Evolutionary conservation across 768 basidiomycete genomes (phyloP), one percentile per base, ranked within the genome.

Genomic region (Podaxis rugospora): DNA sequence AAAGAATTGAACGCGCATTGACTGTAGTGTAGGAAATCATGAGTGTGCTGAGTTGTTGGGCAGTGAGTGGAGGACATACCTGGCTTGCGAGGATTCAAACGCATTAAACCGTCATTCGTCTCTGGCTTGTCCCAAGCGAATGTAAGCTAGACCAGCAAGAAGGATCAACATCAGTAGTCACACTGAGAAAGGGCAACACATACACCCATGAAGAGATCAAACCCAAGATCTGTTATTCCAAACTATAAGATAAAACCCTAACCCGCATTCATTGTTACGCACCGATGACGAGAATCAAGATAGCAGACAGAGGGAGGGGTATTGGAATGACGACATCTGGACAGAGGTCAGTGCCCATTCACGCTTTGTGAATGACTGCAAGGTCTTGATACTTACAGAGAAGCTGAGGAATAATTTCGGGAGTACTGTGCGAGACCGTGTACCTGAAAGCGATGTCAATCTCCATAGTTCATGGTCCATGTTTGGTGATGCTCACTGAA

Each of bases 121-220:
- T 89, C 86, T 0, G 87, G 84, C 63, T 83, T 76, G 68, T 89
- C 87, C 87, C 87, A 89, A 0, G 87, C 87, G 61, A 89, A 89
- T 1, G 86, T 85, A 13, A 89, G 75, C 84, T 86, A 62, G 2
- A 42, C 37, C 32, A 16, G 13, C 21, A 32, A 5, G 10, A 36
- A 28, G 0, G 14, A 35, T 47, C 51, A n/a, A 9, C 21, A 40
- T 28, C 16, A 23, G n/a, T 1, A 13, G n/a, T 6, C 10, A 27
- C n/a, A 1, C 2, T 40, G 16, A 11, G 6, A 53, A 32, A 61
- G 55, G 46, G 14, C 5, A 53, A 13, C 25, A 67, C 84, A 65
- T 73, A 86, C 86, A 61, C 85, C 87, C 57, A 86, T 80, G 40
- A 83, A 81, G 11, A 89, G 76, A 68, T 89, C 87, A 62, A 88